Base-by-base conservation (phyloP, 768 basidiomycete species). In the Neoboletus brunneissimus region DNA sequence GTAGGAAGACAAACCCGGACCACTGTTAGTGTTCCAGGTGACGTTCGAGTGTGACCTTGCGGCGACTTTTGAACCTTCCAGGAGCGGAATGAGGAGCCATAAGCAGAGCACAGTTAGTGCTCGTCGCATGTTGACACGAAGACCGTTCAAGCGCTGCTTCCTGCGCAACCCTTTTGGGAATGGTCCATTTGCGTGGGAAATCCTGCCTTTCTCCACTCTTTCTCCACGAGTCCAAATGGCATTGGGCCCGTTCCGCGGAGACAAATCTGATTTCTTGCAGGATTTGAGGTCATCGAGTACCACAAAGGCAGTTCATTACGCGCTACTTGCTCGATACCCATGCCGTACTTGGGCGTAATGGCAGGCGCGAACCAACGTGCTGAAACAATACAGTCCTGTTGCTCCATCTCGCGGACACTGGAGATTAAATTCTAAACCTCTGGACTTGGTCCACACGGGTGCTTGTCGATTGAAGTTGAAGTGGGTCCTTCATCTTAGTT, bases 41-140 rank as follows among this genome's bases (percentile, higher is more conserved):
- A 42, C n/a, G 31, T 67, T 68, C 16, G 54, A 53, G 22, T 25
- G 18, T 8, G 56, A 53, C 15, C 43, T 47, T 48, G 55, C 61
- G 13, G 40, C 32, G 18, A 58, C 58, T 1, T 25, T 20, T 10
- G 48, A 35, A 11, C n/a, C 22, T 13, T 59, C 35, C 2, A 70
- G 40, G 15, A 53, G n/a, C 11, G 34, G 48, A 9, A 53, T n/a
- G 52, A 60, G 56, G 11, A 69, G 27, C 62, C 58, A 67, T 45
- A 52, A 55, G 25, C 25, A 55, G 44, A 65, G 53, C 29, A 50
- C 51, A 4, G 55, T 38, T 42, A 49, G 56, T 63, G 42, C 48
- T 47, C 66, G 68, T 61, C 54, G 66, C 68, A 68, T 70, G 55
- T 55, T 58, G 64, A 44, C 48, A 46, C 53, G 15, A 50, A 46